These are phyloP conservation scores for Apostasia ramifera DNA, from an alignment of 106 monocot genomes.

Conservation along the genomic window DNA sequence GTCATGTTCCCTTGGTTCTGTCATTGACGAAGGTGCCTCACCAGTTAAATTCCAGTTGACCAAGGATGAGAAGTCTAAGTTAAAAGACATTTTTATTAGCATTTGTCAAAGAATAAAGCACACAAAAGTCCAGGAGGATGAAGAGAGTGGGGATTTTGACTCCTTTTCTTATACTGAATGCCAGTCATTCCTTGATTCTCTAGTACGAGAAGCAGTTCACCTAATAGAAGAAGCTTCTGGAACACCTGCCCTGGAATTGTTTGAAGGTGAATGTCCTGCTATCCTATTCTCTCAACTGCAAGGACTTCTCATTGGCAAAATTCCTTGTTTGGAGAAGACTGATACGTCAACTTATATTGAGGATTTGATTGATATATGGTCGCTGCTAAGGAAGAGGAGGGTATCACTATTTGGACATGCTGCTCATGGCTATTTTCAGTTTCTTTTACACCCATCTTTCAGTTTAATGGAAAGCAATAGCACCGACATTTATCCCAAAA, in stretches of 20 bases:
- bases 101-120: constrained; percentile 23
- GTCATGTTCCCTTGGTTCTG: constrained; percentile 48
- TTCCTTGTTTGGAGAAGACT: constrained; percentile 19
- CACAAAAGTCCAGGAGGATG: constrained; percentile 6
- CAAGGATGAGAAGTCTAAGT: constrained; percentile 57
- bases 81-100: constrained; percentile 37
- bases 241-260: constrained; percentile 48
- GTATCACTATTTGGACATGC: constrained; percentile 87
- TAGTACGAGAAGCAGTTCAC: constrained; percentile 43
- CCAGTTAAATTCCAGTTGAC: constrained; percentile 53
- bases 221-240: constrained; percentile 67
- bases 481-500: constrained; percentile 16
- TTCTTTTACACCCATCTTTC: constrained; percentile 66
- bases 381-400: constrained; percentile 65
- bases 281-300: constrained; percentile 48
- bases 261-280: constrained; percentile 48
- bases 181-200: constrained; percentile 34
- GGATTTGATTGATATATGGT: constrained; percentile 73
- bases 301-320: constrained; percentile 33
- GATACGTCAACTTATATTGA: constrained; percentile 24
- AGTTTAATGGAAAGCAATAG: constrained; percentile 20
- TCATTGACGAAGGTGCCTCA: constrained; percentile 53
- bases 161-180: background rate
- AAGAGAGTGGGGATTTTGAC: constrained; percentile 12
- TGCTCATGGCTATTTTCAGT: constrained; percentile 83